Conservation (phyloP, 768 basidiomycete genomes). For the Trametes cingulata region DNA sequence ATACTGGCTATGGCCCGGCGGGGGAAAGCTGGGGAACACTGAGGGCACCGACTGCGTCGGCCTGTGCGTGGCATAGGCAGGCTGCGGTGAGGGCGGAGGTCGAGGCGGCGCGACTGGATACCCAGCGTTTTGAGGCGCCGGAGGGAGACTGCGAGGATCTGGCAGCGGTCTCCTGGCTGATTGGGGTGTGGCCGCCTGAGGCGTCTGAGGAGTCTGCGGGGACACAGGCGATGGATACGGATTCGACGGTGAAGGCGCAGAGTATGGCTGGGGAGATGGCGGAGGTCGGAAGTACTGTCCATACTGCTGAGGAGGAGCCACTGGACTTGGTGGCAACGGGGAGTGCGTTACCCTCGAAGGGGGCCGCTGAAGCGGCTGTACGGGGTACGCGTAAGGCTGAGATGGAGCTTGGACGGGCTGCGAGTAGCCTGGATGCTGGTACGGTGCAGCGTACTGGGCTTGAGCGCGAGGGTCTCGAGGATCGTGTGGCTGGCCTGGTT, state of each 20-base stretch:
- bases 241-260: not conserved
- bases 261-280: slow-evolving; percentile 10
- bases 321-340: not conserved
- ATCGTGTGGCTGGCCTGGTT: not conserved
- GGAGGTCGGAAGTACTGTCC: slow-evolving; percentile 12
- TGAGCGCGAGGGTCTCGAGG: slow-evolving; percentile 2
- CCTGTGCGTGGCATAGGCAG: slow-evolving; percentile 11
- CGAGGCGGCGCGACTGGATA: slow-evolving; percentile 13
- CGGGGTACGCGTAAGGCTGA: not conserved
- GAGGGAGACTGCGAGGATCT: slow-evolving; percentile 18
- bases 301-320: slow-evolving; percentile 8
- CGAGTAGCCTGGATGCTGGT: not conserved
- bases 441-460: slow-evolving; percentile 1
- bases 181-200: slow-evolving; percentile 10
- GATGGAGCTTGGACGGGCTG: not conserved
- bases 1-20: not conserved
- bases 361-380: not conserved
- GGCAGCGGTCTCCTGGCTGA: slow-evolving; percentile 25
- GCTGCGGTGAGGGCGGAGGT: slow-evolving; percentile 20
- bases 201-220: slow-evolving; percentile 11
- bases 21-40: slow-evolving; percentile 4
- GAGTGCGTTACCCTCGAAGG: slow-evolving; percentile 3
- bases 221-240: slow-evolving; percentile 18
- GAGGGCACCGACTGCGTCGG: slow-evolving; percentile 19
- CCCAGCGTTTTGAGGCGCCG: slow-evolving; percentile 20